Base-by-base conservation (phyloP, 371 early-diverging fungal genomes). In the Haplosporangium sp. region DNA sequence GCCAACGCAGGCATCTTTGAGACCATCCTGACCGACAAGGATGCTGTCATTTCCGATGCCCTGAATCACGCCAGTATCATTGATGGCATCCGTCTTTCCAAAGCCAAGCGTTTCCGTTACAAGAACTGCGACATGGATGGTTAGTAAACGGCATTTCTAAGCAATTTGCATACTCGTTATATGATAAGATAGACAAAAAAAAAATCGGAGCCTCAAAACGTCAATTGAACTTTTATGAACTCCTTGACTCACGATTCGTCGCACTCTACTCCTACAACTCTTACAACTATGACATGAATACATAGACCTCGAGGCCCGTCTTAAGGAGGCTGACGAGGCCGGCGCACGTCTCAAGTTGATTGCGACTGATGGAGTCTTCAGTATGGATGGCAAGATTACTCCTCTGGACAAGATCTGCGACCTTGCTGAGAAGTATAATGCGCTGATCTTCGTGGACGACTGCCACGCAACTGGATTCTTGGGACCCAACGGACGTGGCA, bases 1-100 rank as follows among this genome's bases (percentile, higher is more conserved):
- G 90, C 90, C 67, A 89, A 90, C 58, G 89, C 90, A 20, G 89
- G 90, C 4, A 83, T 90, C 61, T 90, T 90, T 57, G 90, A 89
- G 71, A 84, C 86, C 29, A 76, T 90, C 56, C 67, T 89, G 42
- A 86, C 82, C 6, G 83, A 81, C n/a, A 59, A 89, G 53, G 90
- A 90, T 55, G 89, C 88, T 4, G 79, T 89, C n/a, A 86, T 90
- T 64, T 85, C 86, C 46, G 90, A 90, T 63, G 74, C 86, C 42
- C 72, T 89, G 11, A 90, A 90, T 77, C 90, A 90, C 56, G 89
- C 90, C 41, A 86, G 87, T 62, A 90, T 90, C 53, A 90, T 90
- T 60, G 90, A 90, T 55, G 90, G 90, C 21, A 85, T 89, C 56
- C 81, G 88, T 20, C 84, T 90, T 56, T 86, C 86, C 76, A 89